phyloP scores from a whole-genome alignment of 1,284 basidiomycete species.

The Ceratobasidium sp. region DNA sequence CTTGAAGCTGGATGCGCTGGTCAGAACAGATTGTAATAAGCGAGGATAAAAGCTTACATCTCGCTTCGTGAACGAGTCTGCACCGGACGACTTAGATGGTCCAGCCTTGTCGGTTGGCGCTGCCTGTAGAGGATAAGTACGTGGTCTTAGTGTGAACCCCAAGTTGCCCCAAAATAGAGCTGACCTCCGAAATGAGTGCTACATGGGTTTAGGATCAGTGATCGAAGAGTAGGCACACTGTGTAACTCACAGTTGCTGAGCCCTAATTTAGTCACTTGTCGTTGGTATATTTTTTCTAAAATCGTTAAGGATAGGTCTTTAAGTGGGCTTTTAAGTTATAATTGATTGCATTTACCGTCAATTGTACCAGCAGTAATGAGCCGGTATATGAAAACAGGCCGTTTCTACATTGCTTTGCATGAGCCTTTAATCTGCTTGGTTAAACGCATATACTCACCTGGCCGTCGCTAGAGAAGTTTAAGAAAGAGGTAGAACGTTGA shows the following conservation, averaged over 20 bases:
- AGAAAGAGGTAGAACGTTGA: too few relatives aligned
- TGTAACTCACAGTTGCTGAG: constrained; percentile 81
- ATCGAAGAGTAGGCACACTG: constrained; percentile 13
- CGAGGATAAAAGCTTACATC: constrained; percentile 67
- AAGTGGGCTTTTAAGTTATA: not conserved
- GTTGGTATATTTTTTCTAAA: constrained; percentile 87
- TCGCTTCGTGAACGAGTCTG: constrained; percentile 89
- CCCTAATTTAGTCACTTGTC: constrained; percentile 96
- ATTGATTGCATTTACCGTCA: constrained; percentile 66
- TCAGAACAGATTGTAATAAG: constrained; percentile 42
- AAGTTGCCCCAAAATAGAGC: constrained; percentile 54
- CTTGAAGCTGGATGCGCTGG: constrained; percentile 72
- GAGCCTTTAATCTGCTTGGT: not conserved
- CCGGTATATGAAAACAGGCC: constrained; percentile 93
- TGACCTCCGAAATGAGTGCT: constrained; percentile 15
- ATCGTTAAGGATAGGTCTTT: not conserved
- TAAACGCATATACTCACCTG: constrained; percentile 62
- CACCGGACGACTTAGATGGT: constrained; percentile 69
- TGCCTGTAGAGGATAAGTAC: constrained; percentile 59
- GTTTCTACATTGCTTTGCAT: constrained; percentile 63
- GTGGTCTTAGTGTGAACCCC: not conserved
- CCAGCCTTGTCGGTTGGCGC: constrained; percentile 58
- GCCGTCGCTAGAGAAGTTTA: constrained; percentile 76
- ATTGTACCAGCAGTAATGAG: constrained; percentile 87
- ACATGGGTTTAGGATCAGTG: constrained; percentile 42